phyloP scores from a whole-genome alignment of 257 asterid genomes.

The Solanum stenotomum region DNA sequence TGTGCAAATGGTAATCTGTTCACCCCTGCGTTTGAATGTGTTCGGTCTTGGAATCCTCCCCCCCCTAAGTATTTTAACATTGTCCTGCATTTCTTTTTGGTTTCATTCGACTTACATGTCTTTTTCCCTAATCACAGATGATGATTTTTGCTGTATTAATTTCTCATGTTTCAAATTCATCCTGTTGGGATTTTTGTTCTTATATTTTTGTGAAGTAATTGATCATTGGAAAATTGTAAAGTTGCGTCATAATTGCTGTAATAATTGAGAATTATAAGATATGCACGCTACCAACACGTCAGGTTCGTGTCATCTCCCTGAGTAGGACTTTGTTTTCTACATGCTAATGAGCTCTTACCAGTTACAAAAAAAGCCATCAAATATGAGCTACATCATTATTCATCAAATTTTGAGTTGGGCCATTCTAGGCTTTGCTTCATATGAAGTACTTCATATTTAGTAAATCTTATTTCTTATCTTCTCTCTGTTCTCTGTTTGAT shows the following conservation, averaged over 20 bases:
- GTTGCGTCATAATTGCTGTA: background rate
- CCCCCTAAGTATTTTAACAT: background rate
- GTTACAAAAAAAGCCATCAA: background rate
- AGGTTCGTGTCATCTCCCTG: slow-evolving; percentile 33
- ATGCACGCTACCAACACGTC: slow-evolving; percentile 52
- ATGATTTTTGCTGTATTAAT: background rate
- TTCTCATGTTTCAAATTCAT: background rate
- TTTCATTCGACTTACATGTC: background rate
- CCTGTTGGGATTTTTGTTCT: background rate
- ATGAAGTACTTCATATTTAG: background rate
- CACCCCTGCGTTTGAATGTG: background rate
- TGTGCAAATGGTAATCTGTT: background rate
- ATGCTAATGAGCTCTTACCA: background rate
- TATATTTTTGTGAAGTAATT: background rate
- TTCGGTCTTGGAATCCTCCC: background rate
- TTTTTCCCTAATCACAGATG: background rate
- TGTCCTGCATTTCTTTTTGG: background rate
- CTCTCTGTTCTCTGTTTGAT: background rate
- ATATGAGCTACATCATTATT: background rate
- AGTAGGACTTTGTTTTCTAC: background rate
- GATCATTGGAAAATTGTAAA: background rate
- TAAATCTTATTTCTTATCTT: background rate
- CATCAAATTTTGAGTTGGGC: background rate
- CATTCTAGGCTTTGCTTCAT: background rate
- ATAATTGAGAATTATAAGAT: slow-evolving; percentile 43